Conservation (phyloP, 2,329 filamentous ascomycete species). For the Colletotrichum sidae region DNA sequence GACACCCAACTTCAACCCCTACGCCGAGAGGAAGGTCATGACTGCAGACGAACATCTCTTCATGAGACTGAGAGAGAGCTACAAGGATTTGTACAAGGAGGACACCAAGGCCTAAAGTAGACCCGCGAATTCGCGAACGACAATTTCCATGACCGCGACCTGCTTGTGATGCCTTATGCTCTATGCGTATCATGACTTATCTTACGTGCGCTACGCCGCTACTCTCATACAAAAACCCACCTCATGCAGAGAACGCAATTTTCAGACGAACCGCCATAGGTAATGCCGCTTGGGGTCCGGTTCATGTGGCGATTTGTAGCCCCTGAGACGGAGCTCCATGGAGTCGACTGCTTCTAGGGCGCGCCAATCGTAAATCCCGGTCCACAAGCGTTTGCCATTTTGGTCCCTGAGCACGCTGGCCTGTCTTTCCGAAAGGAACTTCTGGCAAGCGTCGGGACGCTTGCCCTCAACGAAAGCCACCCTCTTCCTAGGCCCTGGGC, state of each 20-base stretch:
- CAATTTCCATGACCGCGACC: not conserved
- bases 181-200: not conserved
- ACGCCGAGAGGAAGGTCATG: slow-evolving; percentile 65
- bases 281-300: slow-evolving; percentile 57
- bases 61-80: slow-evolving; percentile 70
- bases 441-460: slow-evolving; percentile 43
- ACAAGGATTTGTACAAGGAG: slow-evolving; percentile 65
- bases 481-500: slow-evolving; percentile 3
- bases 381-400: slow-evolving; percentile 48
- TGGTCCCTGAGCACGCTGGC: slow-evolving; percentile 42
- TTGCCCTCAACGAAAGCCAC: slow-evolving; percentile 53
- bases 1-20: slow-evolving; percentile 54
- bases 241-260: not conserved
- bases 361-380: slow-evolving; percentile 61
- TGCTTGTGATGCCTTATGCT: too few species aligned
- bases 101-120: slow-evolving; percentile 40
- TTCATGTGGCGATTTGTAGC: slow-evolving; percentile 7
- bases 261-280: slow-evolving; percentile 56
- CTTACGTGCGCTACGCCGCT: slow-evolving; percentile 1
- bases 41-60: slow-evolving; percentile 74
- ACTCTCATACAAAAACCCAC: slow-evolving; percentile 11
- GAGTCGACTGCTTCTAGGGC: slow-evolving; percentile 54
- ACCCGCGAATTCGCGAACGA: not conserved
- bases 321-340: slow-evolving; percentile 47
- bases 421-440: slow-evolving; percentile 49